phyloP scores from a whole-genome alignment of 2,329 filamentous ascomycete species.

The Tolypocladium paradoxum region DNA sequence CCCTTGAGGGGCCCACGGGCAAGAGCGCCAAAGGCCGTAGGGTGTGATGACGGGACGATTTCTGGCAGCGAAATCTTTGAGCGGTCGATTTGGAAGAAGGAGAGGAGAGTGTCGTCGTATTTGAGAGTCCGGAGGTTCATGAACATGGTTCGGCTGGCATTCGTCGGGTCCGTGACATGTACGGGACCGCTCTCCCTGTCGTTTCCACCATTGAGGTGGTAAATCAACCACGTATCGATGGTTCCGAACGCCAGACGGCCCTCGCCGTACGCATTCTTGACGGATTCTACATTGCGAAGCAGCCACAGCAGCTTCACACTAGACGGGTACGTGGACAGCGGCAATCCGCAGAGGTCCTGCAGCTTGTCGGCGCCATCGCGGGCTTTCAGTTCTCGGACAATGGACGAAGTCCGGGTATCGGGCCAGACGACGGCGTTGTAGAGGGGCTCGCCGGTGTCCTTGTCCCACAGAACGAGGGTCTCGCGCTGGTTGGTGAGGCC shows the following conservation, averaged over 20 bases:
- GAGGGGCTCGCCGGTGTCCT: conserved; percentile 65
- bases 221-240: conserved; percentile 81
- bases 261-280: conserved; percentile 65
- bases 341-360: conserved; percentile 63
- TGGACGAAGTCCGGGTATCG: conserved; percentile 62
- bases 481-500: conserved; percentile 89
- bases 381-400: conserved; percentile 68
- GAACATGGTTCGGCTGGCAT: conserved; percentile 88
- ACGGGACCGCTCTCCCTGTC: conserved; percentile 44
- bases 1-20: conserved; percentile 56
- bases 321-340: conserved; percentile 80
- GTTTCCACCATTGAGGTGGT: conserved; percentile 66
- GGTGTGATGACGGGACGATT: conserved; percentile 72
- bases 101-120: conserved; percentile 67
- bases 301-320: conserved; percentile 81
- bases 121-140: conserved; percentile 75
- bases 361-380: conserved; percentile 58
- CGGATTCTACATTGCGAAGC: conserved; percentile 56
- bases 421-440: conserved; percentile 86
- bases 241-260: conserved; percentile 74
- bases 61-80: conserved; percentile 67
- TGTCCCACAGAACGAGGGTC: conserved; percentile 79
- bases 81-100: conserved; percentile 64
- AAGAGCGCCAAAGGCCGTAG: conserved; percentile 60
- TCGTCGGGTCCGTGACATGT: conserved; percentile 77